Base-by-base conservation (phyloP, 2,329 filamentous ascomycete species). In the Sporothrix pseudoabietina region DNA sequence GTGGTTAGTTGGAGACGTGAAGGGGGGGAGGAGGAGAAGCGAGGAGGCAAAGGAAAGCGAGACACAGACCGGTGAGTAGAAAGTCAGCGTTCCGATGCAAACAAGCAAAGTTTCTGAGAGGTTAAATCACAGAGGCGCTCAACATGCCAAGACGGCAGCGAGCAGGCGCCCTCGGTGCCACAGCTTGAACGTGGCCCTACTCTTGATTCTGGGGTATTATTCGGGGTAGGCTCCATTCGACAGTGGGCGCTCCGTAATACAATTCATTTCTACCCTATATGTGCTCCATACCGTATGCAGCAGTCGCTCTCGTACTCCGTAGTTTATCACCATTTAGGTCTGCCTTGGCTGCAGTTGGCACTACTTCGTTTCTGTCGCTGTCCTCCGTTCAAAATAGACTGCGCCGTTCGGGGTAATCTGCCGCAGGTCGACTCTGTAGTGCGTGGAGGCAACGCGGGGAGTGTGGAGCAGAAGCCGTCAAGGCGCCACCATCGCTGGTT, bases 401-500 rank as follows among this genome's bases (percentile, higher is more conserved):
- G 35, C 57, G 32, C 7, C 32, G 39, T 1, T 66, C n/a, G 61
- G 61, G 41, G 61, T 66, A 66, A 47, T 44, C 22, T 19, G 41
- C 39, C 39, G 61, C 22, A 47, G 61, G 47, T 66, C 61, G 47
- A 3, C 35, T 35, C 35, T 7, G 35, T 7, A n/a, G 61, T 3
- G 61, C 61, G n/a, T 47, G n/a, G 22, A 66, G n/a, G 30, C 39
- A 66, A 66, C 39, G 61, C 61, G 61, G 39, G 61, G 61, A 66
- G 22, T 44, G 61, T 66, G 61, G 61, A 47, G 61, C 41, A 44
- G 10, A 12, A 3, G 12, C 10, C n/a, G 26, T 47, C n/a, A 16
- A 41, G 41, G 22, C 22, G 22, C 22, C 10, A 47, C 1, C 19
- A 39, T 41, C 57, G 19, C 10, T 19, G 35, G 14, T 54, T 54